Percentiles rank a stretch among this genome's conserved stretches.
These are phyloP conservation scores for Colletotrichum plurivorum DNA, from an alignment of 2,329 filamentous ascomycete species.

Conservation along the genomic window DNA sequence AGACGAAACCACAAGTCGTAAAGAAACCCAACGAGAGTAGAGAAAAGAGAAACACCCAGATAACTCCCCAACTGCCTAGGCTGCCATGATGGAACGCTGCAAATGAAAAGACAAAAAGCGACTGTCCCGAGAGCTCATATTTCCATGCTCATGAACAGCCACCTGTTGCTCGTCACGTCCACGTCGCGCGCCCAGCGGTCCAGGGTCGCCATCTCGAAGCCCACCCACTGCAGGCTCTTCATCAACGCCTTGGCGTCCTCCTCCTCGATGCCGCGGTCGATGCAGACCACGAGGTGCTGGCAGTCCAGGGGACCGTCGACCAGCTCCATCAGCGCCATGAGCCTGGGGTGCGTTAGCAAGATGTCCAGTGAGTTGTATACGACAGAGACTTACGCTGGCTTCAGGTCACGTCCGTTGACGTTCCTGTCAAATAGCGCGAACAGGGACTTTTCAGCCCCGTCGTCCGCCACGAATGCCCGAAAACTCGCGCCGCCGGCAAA, in stretches of 20 bases:
- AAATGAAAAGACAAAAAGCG: slow-evolving; percentile 21
- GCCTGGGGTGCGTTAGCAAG: slow-evolving; percentile 63
- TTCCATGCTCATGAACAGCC: slow-evolving; percentile 93
- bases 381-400: slow-evolving; percentile 80
- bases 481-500: slow-evolving; percentile 88
- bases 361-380: no score
- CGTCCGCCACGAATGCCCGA: slow-evolving; percentile 84
- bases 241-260: slow-evolving; percentile 77
- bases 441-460: slow-evolving; percentile 78
- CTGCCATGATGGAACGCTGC: slow-evolving; percentile 18
- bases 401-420: slow-evolving; percentile 82
- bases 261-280: slow-evolving; percentile 78
- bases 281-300: slow-evolving; percentile 82
- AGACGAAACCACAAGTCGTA: slow-evolving; percentile 1
- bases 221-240: slow-evolving; percentile 92
- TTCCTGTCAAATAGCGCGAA: slow-evolving; percentile 89
- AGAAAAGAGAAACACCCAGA: neutral
- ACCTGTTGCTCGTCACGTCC: slow-evolving; percentile 80
- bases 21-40: neutral
- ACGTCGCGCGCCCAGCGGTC: slow-evolving; percentile 78
- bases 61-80: slow-evolving; percentile 36
- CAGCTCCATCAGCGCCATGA: slow-evolving; percentile 92
- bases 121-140: slow-evolving; percentile 63
- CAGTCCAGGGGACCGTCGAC: slow-evolving; percentile 84
- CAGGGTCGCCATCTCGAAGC: slow-evolving; percentile 86